Evolutionary conservation across 2,329 filamentous ascomycete genomes (phyloP).

Genomic region (Sordariomycetes sp.): DNA sequence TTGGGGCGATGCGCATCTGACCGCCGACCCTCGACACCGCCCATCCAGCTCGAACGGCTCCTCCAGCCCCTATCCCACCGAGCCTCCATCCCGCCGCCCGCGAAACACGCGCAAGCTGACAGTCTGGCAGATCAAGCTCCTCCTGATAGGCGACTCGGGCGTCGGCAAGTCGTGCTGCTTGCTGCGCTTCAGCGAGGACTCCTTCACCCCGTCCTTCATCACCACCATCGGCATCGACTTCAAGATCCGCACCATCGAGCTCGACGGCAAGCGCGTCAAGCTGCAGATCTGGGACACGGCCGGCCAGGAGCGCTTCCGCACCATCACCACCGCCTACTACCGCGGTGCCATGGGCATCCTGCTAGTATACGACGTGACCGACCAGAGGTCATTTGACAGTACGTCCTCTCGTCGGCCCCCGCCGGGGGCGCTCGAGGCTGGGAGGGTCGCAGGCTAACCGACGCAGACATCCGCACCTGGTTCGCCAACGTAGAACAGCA

Average conservation of each 20-base stretch:
- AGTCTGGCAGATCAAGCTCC: constrained; percentile 75
- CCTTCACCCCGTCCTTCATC: constrained; percentile 95
- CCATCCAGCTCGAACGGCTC: neutral
- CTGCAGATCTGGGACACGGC: constrained; percentile 99
- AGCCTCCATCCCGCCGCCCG: neutral
- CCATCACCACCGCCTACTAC: constrained; percentile 98
- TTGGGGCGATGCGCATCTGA: neutral
- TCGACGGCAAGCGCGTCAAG: constrained; percentile 98
- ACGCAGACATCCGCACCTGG: constrained; percentile 92
- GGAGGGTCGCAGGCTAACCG: neutral
- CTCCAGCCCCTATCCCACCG: neutral
- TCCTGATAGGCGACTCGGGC: constrained; percentile 93
- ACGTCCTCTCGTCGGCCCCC: constrained; percentile 29
- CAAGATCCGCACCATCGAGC: constrained; percentile 98
- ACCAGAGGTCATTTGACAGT: constrained; percentile 95
- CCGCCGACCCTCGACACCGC: neutral
- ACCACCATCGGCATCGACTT: constrained; percentile 99
- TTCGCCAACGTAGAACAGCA: constrained; percentile 99
- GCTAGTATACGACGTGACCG: constrained; percentile 96
- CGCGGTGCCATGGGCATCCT: constrained; percentile 96
- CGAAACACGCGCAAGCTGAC: too few species aligned
- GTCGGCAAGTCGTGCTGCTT: constrained; percentile 97
- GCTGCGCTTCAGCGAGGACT: constrained; percentile 93
- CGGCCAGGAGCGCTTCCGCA: constrained; percentile 95
- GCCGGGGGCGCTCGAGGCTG: too few species aligned